These are phyloP conservation scores for Sclerotinia nivalis DNA, from an alignment of 2,329 filamentous ascomycete species.

Conservation along the genomic window DNA sequence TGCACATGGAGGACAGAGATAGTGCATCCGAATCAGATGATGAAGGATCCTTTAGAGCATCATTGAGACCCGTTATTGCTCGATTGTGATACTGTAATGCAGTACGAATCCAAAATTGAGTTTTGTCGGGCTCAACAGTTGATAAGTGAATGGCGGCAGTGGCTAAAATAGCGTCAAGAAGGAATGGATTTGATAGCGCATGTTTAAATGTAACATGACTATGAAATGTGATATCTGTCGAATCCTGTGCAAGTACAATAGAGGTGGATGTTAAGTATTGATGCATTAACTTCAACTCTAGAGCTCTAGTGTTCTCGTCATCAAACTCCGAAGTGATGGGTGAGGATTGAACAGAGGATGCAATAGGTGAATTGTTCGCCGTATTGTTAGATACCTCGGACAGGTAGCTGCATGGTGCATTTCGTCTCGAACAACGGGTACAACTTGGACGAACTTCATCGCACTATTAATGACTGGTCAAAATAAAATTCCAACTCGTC, in stretches of 20 bases:
- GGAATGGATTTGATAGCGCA: background rate
- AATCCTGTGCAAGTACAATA: background rate
- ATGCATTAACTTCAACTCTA: conserved; percentile 4
- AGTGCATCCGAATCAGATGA: conserved; percentile 2
- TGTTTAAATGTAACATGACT: background rate
- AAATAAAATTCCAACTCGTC: background rate
- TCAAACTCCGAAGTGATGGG: background rate
- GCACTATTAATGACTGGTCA: background rate
- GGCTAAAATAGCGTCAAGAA: background rate
- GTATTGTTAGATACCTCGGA: background rate
- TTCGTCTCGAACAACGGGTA: background rate
- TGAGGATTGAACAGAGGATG: background rate
- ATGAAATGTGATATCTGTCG: background rate
- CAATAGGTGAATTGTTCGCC: background rate
- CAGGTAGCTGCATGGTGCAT: background rate
- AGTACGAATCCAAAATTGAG: conserved; percentile 3
- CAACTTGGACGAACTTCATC: background rate
- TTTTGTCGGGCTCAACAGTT: background rate
- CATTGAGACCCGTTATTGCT: background rate
- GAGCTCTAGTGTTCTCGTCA: background rate
- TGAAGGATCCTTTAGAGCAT: background rate
- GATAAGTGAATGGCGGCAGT: conserved; percentile 8
- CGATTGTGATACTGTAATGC: background rate
- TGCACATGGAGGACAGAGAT: background rate
- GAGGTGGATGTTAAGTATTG: conserved; percentile 12